Conservation (phyloP, 2,329 filamentous ascomycete genomes). For the Colletotrichum sp. region DNA sequence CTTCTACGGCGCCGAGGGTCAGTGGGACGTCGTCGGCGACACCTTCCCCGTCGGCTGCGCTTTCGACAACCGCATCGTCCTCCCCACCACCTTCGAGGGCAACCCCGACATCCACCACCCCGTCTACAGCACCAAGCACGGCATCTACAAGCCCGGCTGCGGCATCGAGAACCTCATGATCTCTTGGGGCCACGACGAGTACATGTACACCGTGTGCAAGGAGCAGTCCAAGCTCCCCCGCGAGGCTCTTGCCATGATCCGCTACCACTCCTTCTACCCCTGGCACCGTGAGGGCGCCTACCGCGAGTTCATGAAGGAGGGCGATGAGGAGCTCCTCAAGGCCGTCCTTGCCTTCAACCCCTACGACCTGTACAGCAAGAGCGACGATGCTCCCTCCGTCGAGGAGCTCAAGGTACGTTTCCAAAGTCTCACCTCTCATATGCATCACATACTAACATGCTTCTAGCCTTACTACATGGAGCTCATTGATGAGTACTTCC, state of each 20-base stretch:
- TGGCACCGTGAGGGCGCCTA: slow-evolving; percentile 89
- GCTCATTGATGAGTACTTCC: slow-evolving; percentile 49
- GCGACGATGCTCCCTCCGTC: slow-evolving; percentile 76
- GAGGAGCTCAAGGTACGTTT: slow-evolving; percentile 69
- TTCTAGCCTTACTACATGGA: slow-evolving; percentile 45
- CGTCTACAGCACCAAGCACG: slow-evolving; percentile 76
- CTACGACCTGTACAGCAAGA: slow-evolving; percentile 93
- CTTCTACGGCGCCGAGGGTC: slow-evolving; percentile 82
- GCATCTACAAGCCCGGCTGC: slow-evolving; percentile 81
- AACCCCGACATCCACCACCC: slow-evolving; percentile 78
- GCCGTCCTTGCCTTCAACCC: slow-evolving; percentile 89
- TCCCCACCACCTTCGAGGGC: slow-evolving; percentile 75
- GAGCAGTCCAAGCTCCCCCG: slow-evolving; percentile 79
- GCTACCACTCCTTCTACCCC: slow-evolving; percentile 92
- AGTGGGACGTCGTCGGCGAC: slow-evolving; percentile 93
- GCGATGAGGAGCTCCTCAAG: slow-evolving; percentile 79
- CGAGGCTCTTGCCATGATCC: slow-evolving; percentile 89
- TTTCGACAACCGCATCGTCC: slow-evolving; percentile 80
- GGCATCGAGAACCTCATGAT: slow-evolving; percentile 89
- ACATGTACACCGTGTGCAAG: slow-evolving; percentile 86
- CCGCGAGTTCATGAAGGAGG: slow-evolving; percentile 79
- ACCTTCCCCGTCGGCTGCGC: slow-evolving; percentile 81
- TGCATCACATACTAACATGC: neutral
- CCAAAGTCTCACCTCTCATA: neutral
- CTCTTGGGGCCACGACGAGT: slow-evolving; percentile 89